Percentiles rank a stretch among this genome's conserved stretches.
These are phyloP conservation scores for Xerocomellus amylosporus DNA, from an alignment of 768 basidiomycete species.

Conservation along the genomic window DNA sequence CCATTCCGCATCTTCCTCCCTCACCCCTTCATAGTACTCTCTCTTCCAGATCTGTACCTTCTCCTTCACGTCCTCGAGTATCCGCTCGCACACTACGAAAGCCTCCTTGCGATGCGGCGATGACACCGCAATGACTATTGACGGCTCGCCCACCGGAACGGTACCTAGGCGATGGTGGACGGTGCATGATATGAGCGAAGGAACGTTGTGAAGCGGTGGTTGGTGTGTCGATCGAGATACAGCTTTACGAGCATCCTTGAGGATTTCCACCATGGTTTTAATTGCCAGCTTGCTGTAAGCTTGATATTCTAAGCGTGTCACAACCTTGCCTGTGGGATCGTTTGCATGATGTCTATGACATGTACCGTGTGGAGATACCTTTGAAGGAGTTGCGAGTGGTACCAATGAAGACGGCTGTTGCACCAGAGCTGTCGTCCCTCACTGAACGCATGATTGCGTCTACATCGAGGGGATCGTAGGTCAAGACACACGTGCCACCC, in stretches of 20 bases:
- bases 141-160: constrained; percentile 76
- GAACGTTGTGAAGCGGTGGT: constrained; percentile 18
- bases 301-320: constrained; percentile 76
- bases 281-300: constrained; percentile 80
- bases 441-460: constrained; percentile 60
- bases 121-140: constrained; percentile 82
- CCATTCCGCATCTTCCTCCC: constrained; percentile 64
- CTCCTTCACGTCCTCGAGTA: constrained; percentile 83
- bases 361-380: constrained; percentile 43
- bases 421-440: constrained; percentile 63
- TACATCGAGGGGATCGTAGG: constrained; percentile 56
- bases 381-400: constrained; percentile 85
- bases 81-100: constrained; percentile 73
- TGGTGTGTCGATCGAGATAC: constrained; percentile 46
- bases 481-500: constrained; percentile 45
- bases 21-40: constrained; percentile 77
- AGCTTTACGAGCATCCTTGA: constrained; percentile 43
- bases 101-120: constrained; percentile 82
- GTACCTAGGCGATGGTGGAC: constrained; percentile 76
- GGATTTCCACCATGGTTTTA: constrained; percentile 67
- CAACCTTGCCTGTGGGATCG: constrained; percentile 53
- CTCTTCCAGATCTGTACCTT: constrained; percentile 90
- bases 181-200: constrained; percentile 53
- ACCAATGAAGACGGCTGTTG: constrained; percentile 74
- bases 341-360: constrained; percentile 4